Evolutionary conservation across 352 stramenopile species (phyloP).

Genomic region (Pythium aquatile): DNA sequence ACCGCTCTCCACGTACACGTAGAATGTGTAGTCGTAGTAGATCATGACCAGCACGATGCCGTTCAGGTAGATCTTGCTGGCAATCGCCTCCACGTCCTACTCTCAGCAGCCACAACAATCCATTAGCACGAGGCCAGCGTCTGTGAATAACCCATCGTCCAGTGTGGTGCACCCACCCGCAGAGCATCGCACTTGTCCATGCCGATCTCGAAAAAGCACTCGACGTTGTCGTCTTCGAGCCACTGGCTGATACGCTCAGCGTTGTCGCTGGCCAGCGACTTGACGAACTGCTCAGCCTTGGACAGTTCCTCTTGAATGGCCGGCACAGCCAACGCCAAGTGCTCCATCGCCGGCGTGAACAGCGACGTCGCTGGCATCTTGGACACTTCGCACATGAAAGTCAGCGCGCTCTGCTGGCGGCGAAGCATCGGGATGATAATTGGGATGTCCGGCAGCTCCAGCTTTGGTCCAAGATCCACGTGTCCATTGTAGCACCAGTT

Average conservation of each 20-base stretch:
- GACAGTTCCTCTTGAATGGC: slow-evolving; percentile 88
- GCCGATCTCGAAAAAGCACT: slow-evolving; percentile 93
- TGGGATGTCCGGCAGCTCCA: slow-evolving; percentile 90
- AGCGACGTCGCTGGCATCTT: slow-evolving; percentile 88
- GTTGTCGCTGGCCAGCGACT: slow-evolving; percentile 46
- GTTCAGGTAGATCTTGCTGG: slow-evolving; percentile 92
- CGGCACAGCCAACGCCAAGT: slow-evolving; percentile 73
- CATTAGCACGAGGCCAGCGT: background rate
- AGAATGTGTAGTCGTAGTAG: slow-evolving; percentile 92
- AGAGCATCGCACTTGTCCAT: slow-evolving; percentile 66
- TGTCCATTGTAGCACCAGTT: slow-evolving; percentile 95
- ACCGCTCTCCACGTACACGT: slow-evolving; percentile 87
- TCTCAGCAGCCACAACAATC: slow-evolving; percentile 4
- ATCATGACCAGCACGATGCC: slow-evolving; percentile 91
- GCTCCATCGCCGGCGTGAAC: slow-evolving; percentile 88
- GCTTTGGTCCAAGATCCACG: slow-evolving; percentile 88
- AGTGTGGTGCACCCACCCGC: slow-evolving; percentile 34
- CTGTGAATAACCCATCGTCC: background rate
- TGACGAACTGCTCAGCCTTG: slow-evolving; percentile 83
- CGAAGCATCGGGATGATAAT: slow-evolving; percentile 93
- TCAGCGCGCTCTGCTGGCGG: slow-evolving; percentile 90
- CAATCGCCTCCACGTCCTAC: slow-evolving; percentile 91
- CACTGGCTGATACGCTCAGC: slow-evolving; percentile 62
- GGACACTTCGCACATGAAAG: slow-evolving; percentile 91
- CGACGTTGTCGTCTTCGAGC: slow-evolving; percentile 86